These are phyloP conservation scores for Auriculariales sp. DNA, from an alignment of 768 basidiomycete genomes.

Conservation along the genomic window DNA sequence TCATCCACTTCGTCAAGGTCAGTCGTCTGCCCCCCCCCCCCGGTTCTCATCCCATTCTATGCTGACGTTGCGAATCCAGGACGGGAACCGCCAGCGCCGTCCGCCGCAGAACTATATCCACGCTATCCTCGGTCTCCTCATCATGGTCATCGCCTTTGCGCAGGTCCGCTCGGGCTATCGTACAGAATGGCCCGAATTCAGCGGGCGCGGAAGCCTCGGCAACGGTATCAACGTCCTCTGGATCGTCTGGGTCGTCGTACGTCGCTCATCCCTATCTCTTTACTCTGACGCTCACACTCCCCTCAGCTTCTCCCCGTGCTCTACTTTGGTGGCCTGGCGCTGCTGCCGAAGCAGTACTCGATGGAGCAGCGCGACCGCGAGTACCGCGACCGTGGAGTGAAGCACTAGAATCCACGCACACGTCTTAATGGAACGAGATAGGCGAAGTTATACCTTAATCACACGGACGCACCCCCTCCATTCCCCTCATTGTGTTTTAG, in stretches of 20 bases:
- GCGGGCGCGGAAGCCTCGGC: constrained; percentile 24
- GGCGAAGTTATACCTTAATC: too few relatives aligned
- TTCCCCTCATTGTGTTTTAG: too few relatives aligned
- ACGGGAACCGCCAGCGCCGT: constrained; percentile 21
- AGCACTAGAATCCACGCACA: too few relatives aligned
- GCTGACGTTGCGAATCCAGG: too few relatives aligned
- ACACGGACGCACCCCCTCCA: too few relatives aligned
- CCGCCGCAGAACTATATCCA: constrained; percentile 29
- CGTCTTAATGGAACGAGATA: too few relatives aligned
- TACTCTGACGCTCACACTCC: too few relatives aligned
- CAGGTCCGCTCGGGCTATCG: constrained; percentile 19
- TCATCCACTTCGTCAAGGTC: constrained; percentile 43
- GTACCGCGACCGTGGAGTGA: too few relatives aligned
- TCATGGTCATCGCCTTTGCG: constrained; percentile 38
- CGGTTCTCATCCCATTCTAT: too few relatives aligned
- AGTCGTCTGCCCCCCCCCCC: too few relatives aligned
- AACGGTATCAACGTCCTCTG: constrained; percentile 25
- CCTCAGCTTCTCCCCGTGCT: constrained; percentile 8
- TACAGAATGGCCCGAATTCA: constrained; percentile 33
- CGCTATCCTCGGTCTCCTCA: constrained; percentile 35
- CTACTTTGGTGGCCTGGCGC: constrained; percentile 27
- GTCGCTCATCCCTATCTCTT: too few relatives aligned
- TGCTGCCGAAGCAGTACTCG: constrained; percentile 5
- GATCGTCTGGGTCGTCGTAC: constrained; percentile 34
- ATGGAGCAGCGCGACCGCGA: background rate